Base-by-base conservation (phyloP, 352 stramenopile genomes). In the Pythium diclinum region DNA sequence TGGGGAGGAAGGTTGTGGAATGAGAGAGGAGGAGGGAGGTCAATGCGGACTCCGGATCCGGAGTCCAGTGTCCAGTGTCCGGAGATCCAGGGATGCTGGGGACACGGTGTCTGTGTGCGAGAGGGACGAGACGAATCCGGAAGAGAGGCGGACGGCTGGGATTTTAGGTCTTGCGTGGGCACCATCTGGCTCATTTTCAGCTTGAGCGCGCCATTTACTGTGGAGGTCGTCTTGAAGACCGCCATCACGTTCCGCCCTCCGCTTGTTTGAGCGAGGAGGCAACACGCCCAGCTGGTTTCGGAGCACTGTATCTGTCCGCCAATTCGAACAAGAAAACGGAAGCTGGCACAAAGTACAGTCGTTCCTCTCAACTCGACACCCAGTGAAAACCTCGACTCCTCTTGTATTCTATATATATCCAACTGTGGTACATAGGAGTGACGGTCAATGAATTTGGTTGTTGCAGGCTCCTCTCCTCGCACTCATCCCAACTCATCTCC, bases 1-100 rank as follows among this genome's bases (percentile, higher is more conserved):
- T 36, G 23, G 7, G 8, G 38, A 52, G 56, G 56, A 13, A 54
- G 42, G 55, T 62, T 62, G 21, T 10, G 32, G 42, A 62, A 44
- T 62, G 56, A 62, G 56, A 14, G 55, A 47, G 14, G 17, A 10
- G 42, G 42, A 49, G 42, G 42, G 42, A 5, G 42, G 44, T 51
- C 44, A 51, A 51, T 17, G 13, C 2, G 36, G 16, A 11, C 16
- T 3, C 3, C 21, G 3, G 14, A 17, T 48, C 16, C n/a, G 1
- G 42, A 21, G 42, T 48, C 42, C 42, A 48, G 42, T 17, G 42
- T 48, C 42, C n/a, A 51, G 44, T 11, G n/a, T 51, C 44, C 44
- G 14, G 25, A 56, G 25, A 38, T 38, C 25, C 49, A 23, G 49
- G 21, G 25, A 10, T 55, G 6, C 38, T 17, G 40, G 44, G 21